These are phyloP conservation scores for Botrytis paeoniae DNA, from an alignment of 2,329 filamentous ascomycete genomes.

Conservation along the genomic window DNA sequence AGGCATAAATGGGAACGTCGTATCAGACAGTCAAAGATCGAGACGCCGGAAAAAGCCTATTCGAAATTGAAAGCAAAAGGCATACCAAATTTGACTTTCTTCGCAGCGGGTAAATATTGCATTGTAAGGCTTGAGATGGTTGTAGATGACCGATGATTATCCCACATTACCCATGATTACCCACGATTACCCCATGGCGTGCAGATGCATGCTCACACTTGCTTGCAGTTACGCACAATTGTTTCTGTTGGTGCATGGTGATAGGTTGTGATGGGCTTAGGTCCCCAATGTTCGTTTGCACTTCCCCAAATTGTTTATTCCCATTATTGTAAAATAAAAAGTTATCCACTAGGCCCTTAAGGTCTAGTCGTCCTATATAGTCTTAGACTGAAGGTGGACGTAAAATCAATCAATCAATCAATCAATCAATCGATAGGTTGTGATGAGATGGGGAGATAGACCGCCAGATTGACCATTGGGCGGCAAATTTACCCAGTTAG, in stretches of 20 bases:
- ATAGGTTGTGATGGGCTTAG: slow-evolving; percentile 21
- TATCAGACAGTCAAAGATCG: slow-evolving; percentile 9
- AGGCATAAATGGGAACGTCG: slow-evolving; percentile 6
- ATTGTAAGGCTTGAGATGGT: slow-evolving; percentile 10
- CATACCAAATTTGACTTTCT: slow-evolving; percentile 4
- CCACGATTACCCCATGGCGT: neutral
- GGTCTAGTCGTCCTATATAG: no score
- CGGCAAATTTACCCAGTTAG: slow-evolving; percentile 14
- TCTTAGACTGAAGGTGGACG: no score
- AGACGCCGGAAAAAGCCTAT: slow-evolving; percentile 16
- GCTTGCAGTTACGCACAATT: slow-evolving; percentile 1
- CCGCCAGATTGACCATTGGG: slow-evolving; percentile 11
- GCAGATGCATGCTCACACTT: slow-evolving; percentile 1
- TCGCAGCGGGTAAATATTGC: slow-evolving; percentile 19
- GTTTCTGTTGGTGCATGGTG: slow-evolving; percentile 12
- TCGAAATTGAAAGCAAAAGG: slow-evolving; percentile 1
- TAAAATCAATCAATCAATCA: no score
- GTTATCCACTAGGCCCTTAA: no score
- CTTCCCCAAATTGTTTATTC: no score
- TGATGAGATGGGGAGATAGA: slow-evolving; percentile 9
- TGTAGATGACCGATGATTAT: slow-evolving; percentile 11
- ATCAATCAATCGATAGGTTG: no score
- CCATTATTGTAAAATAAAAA: no score
- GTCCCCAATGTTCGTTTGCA: no score
- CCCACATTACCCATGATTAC: neutral